phyloP scores from a whole-genome alignment of 257 asterid species.

The Leonotis leonurus region DNA sequence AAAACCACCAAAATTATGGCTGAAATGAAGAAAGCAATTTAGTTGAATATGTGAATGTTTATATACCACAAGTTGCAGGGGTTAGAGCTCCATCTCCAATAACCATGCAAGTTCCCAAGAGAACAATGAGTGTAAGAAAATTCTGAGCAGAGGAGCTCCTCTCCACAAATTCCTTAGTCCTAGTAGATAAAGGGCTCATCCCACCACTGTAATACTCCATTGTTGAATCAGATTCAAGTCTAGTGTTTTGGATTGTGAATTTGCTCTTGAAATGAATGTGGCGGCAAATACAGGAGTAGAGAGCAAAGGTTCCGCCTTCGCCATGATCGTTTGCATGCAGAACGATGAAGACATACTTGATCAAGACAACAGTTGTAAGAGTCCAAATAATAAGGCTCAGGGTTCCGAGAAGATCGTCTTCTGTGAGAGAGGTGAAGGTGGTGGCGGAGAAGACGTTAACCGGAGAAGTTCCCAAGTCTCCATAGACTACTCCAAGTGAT shows the following conservation, averaged over 20 bases:
- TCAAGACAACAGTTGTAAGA: conserved; percentile 38
- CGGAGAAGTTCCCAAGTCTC: conserved; percentile 76
- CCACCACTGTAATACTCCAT: conserved; percentile 16
- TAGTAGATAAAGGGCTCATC: conserved; percentile 31
- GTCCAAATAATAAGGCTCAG: conserved; percentile 79
- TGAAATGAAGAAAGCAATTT: too few relatives aligned
- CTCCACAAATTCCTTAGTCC: conserved; percentile 47
- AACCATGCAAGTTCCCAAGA: conserved; percentile 78
- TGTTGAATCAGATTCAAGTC: conserved; percentile 28
- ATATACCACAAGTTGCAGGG: conserved; percentile 74
- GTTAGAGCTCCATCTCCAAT: conserved; percentile 83
- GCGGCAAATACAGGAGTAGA: conserved; percentile 48
- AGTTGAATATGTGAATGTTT: too few relatives aligned
- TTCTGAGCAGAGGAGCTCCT: conserved; percentile 35
- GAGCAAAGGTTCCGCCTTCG: conserved; percentile 82
- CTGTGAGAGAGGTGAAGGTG: conserved; percentile 32
- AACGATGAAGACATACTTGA: conserved; percentile 65
- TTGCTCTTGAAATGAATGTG: conserved; percentile 44
- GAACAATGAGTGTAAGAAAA: conserved; percentile 39
- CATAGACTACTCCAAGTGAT: conserved; percentile 65
- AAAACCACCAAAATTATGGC: not conserved
- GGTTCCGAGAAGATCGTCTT: conserved; percentile 59
- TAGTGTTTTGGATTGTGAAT: conserved; percentile 29
- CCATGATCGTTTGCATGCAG: conserved; percentile 67
- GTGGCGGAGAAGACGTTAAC: conserved; percentile 65